Base-by-base conservation (phyloP, 1,284 basidiomycete species). In the Gymnopus androsaceus region DNA sequence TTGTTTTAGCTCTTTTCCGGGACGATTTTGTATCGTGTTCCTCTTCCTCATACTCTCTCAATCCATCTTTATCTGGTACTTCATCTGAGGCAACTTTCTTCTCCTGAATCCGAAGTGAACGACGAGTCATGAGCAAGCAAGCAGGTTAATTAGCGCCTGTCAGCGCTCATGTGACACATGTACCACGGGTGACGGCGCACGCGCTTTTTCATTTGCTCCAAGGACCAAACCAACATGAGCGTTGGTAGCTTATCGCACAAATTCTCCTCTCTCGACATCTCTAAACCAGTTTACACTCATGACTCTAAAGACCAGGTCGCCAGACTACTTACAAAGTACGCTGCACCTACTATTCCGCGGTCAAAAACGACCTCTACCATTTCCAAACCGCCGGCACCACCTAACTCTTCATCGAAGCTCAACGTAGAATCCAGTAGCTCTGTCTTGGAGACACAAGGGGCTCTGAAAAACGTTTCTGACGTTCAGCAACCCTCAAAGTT, bases 281-380 rank as follows among this genome's bases (percentile, higher is more conserved):
- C 68, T 23, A 73, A 70, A 62, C 25, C 36, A 6, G 19, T n/a
- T n/a, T 69, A 68, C 49, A 85, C 86, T 63, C 77, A 81, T 27
- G 67, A 79, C 31, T 78, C 77, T 59, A 80, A 84, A 64, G 68
- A 70, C 1, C 82, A 79, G 58, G 80, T 88, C 27, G 73, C 82
- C 15, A 88, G 85, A 65, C 75, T 88, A 4, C 76, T 87, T 52
- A 81, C 82, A 2, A 88, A 88, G 68, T 87, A 78, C 59, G 82
- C 83, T 5, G 77, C 85, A 6, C 83, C 85, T 0, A 77, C 82
- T 61, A n/a, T n/a, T 45, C 25, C 27, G 9, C 23, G 27, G 17
- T n/a, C 42, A 30, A 45, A 45, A n/a, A 15, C 17, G 23, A 28
- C 59, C 54, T 36, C 54, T 30, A 23, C 61, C 56, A 56, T 40